Base-by-base conservation (phyloP, 129 eudicot species). In the Glebionis coronaria region DNA sequence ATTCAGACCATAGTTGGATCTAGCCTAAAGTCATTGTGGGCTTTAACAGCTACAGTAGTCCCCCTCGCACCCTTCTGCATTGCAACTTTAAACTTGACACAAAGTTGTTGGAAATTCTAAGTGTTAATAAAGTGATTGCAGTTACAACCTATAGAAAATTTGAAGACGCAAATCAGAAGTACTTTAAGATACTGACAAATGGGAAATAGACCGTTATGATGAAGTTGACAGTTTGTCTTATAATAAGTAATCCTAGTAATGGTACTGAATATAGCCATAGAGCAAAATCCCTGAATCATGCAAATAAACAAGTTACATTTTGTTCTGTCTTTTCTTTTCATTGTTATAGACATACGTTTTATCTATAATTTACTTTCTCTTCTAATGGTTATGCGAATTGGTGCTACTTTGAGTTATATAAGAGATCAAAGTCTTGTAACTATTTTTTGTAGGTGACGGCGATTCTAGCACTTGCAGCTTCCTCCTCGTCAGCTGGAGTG, bases 401-500 rank as follows among this genome's bases (percentile, higher is more conserved):
- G 3, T 28, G 19, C 18, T 16, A 67, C 10, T 50, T 45, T 38
- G 23, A 10, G 21, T 65, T 11, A 40, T 9, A 0, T n/a, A 40
- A 63, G 51, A 63, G 19, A 38, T 12, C 56, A 65, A 21, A 46
- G 15, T 68, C 52, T 54, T 40, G 63, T 54, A 15, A n/a, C 4
- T 35, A 12, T 18, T 6, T 46, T 69, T 28, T 67, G 29, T 81
- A 90, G 97, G 95, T 91, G 61, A 91, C 86, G 1, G 87, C 95
- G 4, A 81, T 77, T 64, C 81, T 91, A 29, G 83, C 95, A 49
- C 93, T 91, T 57, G 97, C 93, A 47, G 93, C 91, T 23, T 83
- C 97, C 61, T 80, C 83, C 44, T 83, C 97, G 3, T 91, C 97
- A 16, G 95, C 95, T 31, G 97, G 95, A 46, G 95, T 91, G 60